These are phyloP conservation scores for Marsdenia floribunda DNA, from an alignment of 257 asterid genomes.

Conservation along the genomic window DNA sequence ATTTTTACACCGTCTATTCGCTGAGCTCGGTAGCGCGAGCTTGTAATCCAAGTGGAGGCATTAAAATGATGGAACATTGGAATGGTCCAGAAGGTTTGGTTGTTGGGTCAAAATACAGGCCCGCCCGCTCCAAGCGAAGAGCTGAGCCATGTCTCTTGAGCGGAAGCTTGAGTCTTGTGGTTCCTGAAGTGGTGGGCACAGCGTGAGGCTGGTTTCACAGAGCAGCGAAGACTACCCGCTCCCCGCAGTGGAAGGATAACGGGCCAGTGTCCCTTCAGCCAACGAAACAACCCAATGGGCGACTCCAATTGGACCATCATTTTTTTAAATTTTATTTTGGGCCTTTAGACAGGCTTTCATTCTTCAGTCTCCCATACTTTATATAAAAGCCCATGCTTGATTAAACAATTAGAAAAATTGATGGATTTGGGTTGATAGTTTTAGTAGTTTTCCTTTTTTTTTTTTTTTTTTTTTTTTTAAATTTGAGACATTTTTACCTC, in stretches of 20 bases:
- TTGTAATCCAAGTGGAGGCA: conserved; percentile 21
- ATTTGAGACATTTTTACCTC: too few species aligned
- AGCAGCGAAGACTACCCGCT: conserved; percentile 23
- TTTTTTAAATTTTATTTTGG: not conserved
- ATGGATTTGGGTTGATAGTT: too few species aligned
- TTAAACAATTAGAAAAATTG: too few species aligned
- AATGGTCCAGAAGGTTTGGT: not conserved
- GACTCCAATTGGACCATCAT: conserved; percentile 13
- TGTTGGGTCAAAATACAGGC: not conserved
- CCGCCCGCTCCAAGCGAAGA: too few species aligned
- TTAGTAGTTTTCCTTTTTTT: too few species aligned
- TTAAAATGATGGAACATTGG: conserved; percentile 2
- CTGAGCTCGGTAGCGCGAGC: conserved; percentile 18
- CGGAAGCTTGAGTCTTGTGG: not conserved
- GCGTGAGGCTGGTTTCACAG: conserved; percentile 29
- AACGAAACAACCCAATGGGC: not conserved
- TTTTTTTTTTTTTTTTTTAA: too few species aligned
- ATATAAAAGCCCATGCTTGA: too few species aligned
- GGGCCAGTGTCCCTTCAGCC: not conserved
- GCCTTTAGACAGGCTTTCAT: not conserved
- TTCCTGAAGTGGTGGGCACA: conserved; percentile 10
- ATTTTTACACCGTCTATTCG: not conserved
- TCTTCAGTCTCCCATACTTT: too few species aligned
- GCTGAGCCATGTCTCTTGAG: not conserved
- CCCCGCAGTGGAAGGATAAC: conserved; percentile 24